A percentile compares a stretch with the other conserved stretches of the same genome.
Conservation (phyloP, 495 filamentous ascomycete species). For the Penicillium cosmopolitanum region DNA sequence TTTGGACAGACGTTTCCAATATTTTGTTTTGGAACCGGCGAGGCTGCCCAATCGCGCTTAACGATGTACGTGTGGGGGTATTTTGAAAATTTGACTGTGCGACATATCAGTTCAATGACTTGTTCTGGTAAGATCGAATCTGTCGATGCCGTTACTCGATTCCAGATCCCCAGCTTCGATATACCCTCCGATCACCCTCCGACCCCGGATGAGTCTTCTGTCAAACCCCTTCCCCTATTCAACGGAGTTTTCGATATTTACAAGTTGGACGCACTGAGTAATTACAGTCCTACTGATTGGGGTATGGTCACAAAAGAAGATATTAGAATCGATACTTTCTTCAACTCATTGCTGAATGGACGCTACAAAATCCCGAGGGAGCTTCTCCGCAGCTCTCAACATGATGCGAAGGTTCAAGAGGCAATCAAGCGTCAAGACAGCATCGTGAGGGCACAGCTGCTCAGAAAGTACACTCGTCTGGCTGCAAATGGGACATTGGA, state of each 20-base stretch:
- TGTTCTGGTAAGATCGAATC: constrained; percentile 10
- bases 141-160: constrained; percentile 9
- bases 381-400: not conserved
- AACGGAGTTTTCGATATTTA: not conserved
- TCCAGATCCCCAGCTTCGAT: constrained; percentile 9
- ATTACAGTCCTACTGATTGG: no score
- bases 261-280: not conserved
- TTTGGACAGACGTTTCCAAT: not conserved
- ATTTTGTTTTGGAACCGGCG: not conserved
- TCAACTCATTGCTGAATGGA: not conserved
- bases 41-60: not conserved
- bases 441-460: not conserved
- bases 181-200: constrained; percentile 9
- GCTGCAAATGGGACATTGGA: not conserved
- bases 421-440: not conserved
- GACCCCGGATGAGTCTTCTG: constrained; percentile 11
- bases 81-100: not conserved
- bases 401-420: not conserved
- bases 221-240: not conserved
- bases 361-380: not conserved
- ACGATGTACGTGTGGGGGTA: constrained; percentile 13
- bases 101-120: constrained; percentile 7
- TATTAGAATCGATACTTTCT: not conserved
- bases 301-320: no score
- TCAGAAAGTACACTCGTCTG: not conserved